Evolutionary conservation across 345 rosid genomes (phyloP), one percentile per base, ranked within the genome.

Genomic region (Leavenworthia alabamica): DNA sequence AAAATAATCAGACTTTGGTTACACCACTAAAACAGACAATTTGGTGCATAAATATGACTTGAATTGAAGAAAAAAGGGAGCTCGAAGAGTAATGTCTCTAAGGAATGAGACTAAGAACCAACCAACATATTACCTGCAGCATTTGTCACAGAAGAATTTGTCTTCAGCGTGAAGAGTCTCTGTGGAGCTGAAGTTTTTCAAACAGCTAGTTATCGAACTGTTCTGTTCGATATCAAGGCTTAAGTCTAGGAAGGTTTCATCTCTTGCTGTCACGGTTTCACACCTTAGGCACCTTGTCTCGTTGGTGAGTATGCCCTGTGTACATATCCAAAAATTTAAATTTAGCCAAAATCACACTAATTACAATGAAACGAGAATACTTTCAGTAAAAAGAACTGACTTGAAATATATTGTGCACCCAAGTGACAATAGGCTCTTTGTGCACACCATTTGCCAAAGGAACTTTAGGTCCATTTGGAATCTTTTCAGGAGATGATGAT

Each of bases 211-310:
- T 75, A 94, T 90, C 4, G 99, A 94, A 70, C 93, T 94, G 78
- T 94, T 94, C 73, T 94, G 99, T 54, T 94, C 99, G 63, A 94
- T 94, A 71, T 94, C 99, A 76, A 94, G 97, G 80, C 99, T 94
- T 78, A 94, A 66, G 75, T 94, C 99, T 13, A 94, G 77, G 78
- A 94, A 94, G 0, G 93, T 94, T 76, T 94, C 99, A 43, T 94
- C 99, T 75, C 99, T 88, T 35, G 96, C 99, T 39, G 99, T 94
- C 72, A 94, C 97, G 1, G 96, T 94, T 70, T 94, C 99, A 24
- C 99, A 94, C 20, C 83, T 87, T 64, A 94, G 78, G 74, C 99
- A 94, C 77, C 85, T 88, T 16, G 99, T 94, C 83, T 94, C 99
- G 54, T 94, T 94, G 56, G 99, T 94, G 66, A 94, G 96, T 72